A percentile compares a stretch with the other conserved stretches of the same genome.
Evolutionary conservation across 2,329 filamentous ascomycete species (phyloP).

Genomic region (Ophioceras dolichostomum): DNA sequence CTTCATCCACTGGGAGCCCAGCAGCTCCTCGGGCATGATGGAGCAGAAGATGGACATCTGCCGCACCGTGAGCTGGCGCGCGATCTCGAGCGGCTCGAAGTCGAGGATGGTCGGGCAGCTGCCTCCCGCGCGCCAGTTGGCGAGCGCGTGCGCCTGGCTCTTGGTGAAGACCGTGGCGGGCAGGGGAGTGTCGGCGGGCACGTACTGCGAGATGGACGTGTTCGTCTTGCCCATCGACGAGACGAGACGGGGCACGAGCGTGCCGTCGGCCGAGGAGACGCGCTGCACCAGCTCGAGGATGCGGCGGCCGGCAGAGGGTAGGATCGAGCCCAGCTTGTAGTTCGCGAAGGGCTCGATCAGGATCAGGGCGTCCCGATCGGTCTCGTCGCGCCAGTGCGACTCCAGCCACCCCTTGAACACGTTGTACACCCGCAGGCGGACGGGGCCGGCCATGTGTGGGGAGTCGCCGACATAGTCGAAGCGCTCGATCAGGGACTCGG

Average conservation of each 20-base stretch:
- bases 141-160: conserved; percentile 61
- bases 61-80: conserved; percentile 83
- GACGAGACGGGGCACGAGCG: conserved; percentile 69
- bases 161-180: conserved; percentile 61
- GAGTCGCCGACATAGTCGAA: conserved; percentile 86
- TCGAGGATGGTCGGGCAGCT: conserved; percentile 65
- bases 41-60: conserved; percentile 86
- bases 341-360: conserved; percentile 73
- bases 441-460: conserved; percentile 61
- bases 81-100: conserved; percentile 83
- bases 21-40: conserved; percentile 82
- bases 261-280: conserved; percentile 57
- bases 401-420: conserved; percentile 96
- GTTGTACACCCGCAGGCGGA: conserved; percentile 87
- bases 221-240: conserved; percentile 84
- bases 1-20: conserved; percentile 91
- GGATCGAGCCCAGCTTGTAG: conserved; percentile 50
- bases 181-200: conserved; percentile 58
- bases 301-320: conserved; percentile 71
- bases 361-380: conserved; percentile 63
- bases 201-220: conserved; percentile 58
- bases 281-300: conserved; percentile 69
- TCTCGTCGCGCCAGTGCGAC: conserved; percentile 81
- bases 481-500: conserved; percentile 72
- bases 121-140: conserved; percentile 59